A percentile compares a stretch with the other conserved stretches of the same genome.
phyloP scores from a whole-genome alignment of 306 rosid species.

The Dalbergia cultrata region DNA sequence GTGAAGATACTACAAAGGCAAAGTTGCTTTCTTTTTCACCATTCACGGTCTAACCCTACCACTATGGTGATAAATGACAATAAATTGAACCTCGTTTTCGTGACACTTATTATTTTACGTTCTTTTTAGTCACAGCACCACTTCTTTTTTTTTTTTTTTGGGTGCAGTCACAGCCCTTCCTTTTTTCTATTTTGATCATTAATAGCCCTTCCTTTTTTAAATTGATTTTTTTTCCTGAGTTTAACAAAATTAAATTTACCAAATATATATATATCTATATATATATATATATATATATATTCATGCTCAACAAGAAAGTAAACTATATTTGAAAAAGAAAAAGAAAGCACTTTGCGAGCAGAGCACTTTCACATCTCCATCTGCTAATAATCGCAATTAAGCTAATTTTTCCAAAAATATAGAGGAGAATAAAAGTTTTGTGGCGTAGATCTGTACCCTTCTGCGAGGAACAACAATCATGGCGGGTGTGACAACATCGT shows the following conservation, averaged over 20 bases:
- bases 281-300: too few relatives aligned
- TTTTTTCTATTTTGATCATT: too few relatives aligned
- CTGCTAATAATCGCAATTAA: background rate
- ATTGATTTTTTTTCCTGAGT: background rate
- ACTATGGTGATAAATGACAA: background rate
- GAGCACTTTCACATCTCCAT: background rate
- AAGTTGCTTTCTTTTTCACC: constrained; percentile 23
- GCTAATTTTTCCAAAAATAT: background rate
- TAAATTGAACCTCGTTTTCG: constrained; percentile 2
- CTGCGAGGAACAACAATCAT: constrained; percentile 89
- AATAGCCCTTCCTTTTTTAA: too few relatives aligned
- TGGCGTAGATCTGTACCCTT: constrained; percentile 55
- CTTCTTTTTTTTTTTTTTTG: too few relatives aligned
- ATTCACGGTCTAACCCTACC: background rate
- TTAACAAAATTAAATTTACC: too few relatives aligned
- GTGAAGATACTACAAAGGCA: constrained; percentile 5
- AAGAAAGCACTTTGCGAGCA: background rate
- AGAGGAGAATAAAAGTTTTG: background rate
- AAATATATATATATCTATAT: too few relatives aligned
- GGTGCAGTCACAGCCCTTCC: too few relatives aligned
- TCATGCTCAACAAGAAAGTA: background rate
- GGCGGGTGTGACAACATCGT: constrained; percentile 81
- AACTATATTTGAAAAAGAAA: background rate
- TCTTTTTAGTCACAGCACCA: background rate
- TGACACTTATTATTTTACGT: background rate